Base-by-base conservation (phyloP, 179 eudicot genomes). In the Patellifolia procumbens region DNA sequence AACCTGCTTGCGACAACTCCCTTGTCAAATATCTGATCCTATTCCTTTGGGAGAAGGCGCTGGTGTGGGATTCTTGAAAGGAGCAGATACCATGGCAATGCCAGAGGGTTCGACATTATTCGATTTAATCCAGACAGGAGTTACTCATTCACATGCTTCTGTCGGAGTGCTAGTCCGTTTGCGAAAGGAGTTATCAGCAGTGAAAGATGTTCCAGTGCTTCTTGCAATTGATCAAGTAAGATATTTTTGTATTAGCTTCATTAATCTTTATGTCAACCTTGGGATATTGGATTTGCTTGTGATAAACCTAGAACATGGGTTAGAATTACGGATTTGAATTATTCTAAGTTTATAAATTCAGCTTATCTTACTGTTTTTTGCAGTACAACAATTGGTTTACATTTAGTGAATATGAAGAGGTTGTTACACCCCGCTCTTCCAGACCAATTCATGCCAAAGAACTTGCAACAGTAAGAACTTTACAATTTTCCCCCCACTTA, bases 361-460 rank as follows among this genome's bases (percentile, higher is more conserved):
- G 60, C 35, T 72, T 35, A 31, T 82, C 51, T 66, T 74, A 58
- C 70, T 72, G 79, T 49, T 66, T 51, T 75, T 76, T 76, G 76
- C 93, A 95, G 97, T 93, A 91, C 78, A 95, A 95, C 82, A 93
- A 83, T 77, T 95, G 99, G 99, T 95, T 87, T 80, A 95, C 97
- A 24, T 93, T 93, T 86, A 91, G 87, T 43, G 89, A 87, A 64
- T 91, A 81, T 37, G 83, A 89, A 83, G 97, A 90, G 81, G 91
- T 87, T 48, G 93, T 87, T 37, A 93, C 97, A 74, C 89, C 83
- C 48, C 97, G 89, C 73, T 93, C 99, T 71, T 80, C 85, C 76
- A 83, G 86, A 70, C 90, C 90, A 28, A 64, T 95, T 81, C 99
- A 95, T 85, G 92, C 97, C 53, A 91, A 76, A 84, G 95, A 95